Base-by-base conservation (phyloP, 257 asterid genomes). In the Solanum sitiens region DNA sequence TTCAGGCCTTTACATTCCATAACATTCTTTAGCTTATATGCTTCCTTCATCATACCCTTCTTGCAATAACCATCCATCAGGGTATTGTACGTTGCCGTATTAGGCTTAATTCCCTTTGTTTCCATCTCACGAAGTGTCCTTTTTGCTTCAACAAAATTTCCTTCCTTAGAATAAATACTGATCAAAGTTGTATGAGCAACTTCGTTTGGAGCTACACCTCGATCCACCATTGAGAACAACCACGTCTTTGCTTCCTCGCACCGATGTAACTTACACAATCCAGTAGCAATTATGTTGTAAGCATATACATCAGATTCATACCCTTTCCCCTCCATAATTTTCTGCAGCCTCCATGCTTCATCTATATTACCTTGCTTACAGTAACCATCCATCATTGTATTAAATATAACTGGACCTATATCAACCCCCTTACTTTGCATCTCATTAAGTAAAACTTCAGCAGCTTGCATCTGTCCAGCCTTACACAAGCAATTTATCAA, bases 361-460 rank as follows among this genome's bases (percentile, higher is more conserved):
- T 93, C 94, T 1, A 97, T 88, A 95, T 90, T 92, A 75, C 99
- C 99, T 82, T 88, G 88, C 94, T 93, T 97, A 86, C 97, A 94
- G 89, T 94, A 97, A 44, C 98, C 99, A 89, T 95, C 98, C 93
- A 97, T 92, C 91, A 95, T 44, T 13, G 96, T 95, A 89, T 96
- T 97, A 88, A 93, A 96, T 87, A 95, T 89, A 63, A 95, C 95
- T 7, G 89, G 91, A 85, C 93, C 95, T 33, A 90, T 72, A 88
- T 93, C 93, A 84, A 96, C 89, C 84, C 98, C 98, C 76, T 91
- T 93, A 56, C 88, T 91, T 68, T 93, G 99, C 99, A 97, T 96
- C 91, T 97, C 99, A 4, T 88, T 80, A 42, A 96, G 94, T 91
- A 97, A 83, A 76, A 91, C 44, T 79, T 94, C 93, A 3, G 94